These are phyloP conservation scores for Lyophyllum shimeji DNA, from an alignment of 768 basidiomycete species.

Conservation along the genomic window DNA sequence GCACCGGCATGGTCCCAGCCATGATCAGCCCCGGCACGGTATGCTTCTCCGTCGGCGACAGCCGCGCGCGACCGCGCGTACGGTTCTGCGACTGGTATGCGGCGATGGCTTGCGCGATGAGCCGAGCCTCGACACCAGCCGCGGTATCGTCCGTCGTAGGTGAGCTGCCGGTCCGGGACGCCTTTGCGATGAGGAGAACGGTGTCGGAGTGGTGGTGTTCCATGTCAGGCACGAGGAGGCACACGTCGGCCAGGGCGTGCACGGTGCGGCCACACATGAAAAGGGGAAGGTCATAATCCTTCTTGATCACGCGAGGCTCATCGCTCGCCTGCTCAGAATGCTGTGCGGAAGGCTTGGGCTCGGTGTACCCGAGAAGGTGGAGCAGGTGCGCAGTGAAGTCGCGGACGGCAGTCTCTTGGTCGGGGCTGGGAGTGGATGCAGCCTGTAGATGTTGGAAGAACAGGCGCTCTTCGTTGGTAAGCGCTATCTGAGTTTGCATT, in stretches of 20 bases:
- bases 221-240: constrained; percentile 11
- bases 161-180: background rate
- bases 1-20: constrained; percentile 15
- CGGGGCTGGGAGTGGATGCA: constrained; percentile 6
- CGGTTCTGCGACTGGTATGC: constrained; percentile 19
- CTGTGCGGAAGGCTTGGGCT: constrained; percentile 6
- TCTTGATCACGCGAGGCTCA: constrained; percentile 12
- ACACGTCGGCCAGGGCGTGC: constrained; percentile 17
- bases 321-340: constrained; percentile 1
- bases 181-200: constrained; percentile 17
- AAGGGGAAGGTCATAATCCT: constrained; percentile 18
- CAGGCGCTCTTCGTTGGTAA: constrained; percentile 15
- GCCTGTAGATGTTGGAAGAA: constrained; percentile 17
- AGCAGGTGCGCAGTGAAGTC: constrained; percentile 15
- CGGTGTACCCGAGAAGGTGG: constrained; percentile 13
- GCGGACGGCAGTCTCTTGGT: constrained; percentile 8
- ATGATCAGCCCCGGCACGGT: constrained; percentile 15
- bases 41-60: constrained; percentile 12
- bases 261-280: constrained; percentile 19
- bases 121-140: constrained; percentile 13
- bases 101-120: constrained; percentile 20
- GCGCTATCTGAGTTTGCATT: constrained; percentile 6
- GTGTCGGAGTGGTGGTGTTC: constrained; percentile 1
- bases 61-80: constrained; percentile 15
- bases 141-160: background rate